Evolutionary conservation across 1,284 basidiomycete species (phyloP).

Genomic region (Grifola frondosa): DNA sequence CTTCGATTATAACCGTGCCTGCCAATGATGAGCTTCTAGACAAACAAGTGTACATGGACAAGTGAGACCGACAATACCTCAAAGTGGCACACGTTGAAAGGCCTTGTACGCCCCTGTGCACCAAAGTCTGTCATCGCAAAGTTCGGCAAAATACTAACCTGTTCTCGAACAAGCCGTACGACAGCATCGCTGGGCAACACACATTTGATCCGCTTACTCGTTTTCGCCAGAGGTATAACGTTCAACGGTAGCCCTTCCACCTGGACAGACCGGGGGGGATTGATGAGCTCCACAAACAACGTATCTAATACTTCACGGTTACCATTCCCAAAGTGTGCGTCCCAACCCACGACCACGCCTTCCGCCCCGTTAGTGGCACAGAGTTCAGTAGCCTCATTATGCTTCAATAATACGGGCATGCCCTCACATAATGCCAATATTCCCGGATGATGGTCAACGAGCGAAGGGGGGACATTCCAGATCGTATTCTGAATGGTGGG

Average conservation of each 20-base stretch:
- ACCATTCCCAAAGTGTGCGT: conserved; percentile 6
- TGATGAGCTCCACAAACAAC: conserved; percentile 36
- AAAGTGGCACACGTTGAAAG: conserved; percentile 35
- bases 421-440: conserved; percentile 36
- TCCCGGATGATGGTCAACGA: conserved; percentile 26
- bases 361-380: conserved; percentile 44
- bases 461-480: conserved; percentile 27
- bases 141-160: conserved; percentile 38
- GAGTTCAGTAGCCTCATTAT: conserved; percentile 38
- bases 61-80: conserved; percentile 28
- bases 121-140: conserved; percentile 45
- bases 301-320: conserved; percentile 27
- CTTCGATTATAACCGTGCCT: conserved; percentile 35
- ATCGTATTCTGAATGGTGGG: conserved; percentile 23
- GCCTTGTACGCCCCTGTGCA: conserved; percentile 39
- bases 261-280: conserved; percentile 29
- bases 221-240: conserved; percentile 35
- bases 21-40: conserved; percentile 17
- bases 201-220: conserved; percentile 12
- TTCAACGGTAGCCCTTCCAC: conserved; percentile 36
- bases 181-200: conserved; percentile 29
- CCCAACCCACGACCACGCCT: conserved; percentile 35
- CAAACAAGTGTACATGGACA: conserved; percentile 34
- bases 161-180: conserved; percentile 26
- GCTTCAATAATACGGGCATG: conserved; percentile 39